These are phyloP conservation scores for Coemansia sp. DNA, from an alignment of 371 early-diverging fungal species.

Conservation along the genomic window DNA sequence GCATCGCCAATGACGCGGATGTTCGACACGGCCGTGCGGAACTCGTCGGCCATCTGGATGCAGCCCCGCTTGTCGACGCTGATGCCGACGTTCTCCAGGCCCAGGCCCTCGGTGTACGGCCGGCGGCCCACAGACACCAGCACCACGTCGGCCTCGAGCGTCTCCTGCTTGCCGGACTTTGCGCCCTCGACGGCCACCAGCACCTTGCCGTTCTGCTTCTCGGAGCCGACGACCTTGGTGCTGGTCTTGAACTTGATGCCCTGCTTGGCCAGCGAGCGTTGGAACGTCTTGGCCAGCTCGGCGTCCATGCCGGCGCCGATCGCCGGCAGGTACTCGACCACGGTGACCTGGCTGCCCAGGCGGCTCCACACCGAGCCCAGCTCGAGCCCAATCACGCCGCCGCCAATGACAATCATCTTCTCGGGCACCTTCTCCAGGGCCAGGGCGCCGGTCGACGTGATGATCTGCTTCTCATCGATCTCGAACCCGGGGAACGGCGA, in stretches of 20 bases:
- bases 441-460: conserved; percentile 97
- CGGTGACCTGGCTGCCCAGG: conserved; percentile 93
- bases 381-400: conserved; percentile 98
- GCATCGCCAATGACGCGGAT: conserved; percentile 98
- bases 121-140: conserved; percentile 94
- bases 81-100: conserved; percentile 88
- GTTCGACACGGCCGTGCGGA: conserved; percentile 85
- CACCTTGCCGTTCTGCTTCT: conserved; percentile 81
- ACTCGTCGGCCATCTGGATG: conserved; percentile 78
- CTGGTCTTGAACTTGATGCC: conserved; percentile 97
- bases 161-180: conserved; percentile 76
- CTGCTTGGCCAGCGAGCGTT: conserved; percentile 88
- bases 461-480: conserved; percentile 93
- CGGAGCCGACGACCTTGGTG: conserved; percentile 91
- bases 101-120: conserved; percentile 91
- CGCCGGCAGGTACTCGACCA: conserved; percentile 91
- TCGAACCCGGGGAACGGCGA: conserved; percentile 92
- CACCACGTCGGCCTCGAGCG: conserved; percentile 89
- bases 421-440: conserved; percentile 90
- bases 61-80: conserved; percentile 87
- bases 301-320: conserved; percentile 98
- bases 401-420: conserved; percentile 98
- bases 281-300: conserved; percentile 92
- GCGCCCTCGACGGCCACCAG: conserved; percentile 90
- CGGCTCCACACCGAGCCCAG: conserved; percentile 97